A percentile compares a stretch with the other conserved stretches of the same genome.
Evolutionary conservation across 2,329 filamentous ascomycete species (phyloP).

Genomic region (Verticillium dahliae): DNA sequence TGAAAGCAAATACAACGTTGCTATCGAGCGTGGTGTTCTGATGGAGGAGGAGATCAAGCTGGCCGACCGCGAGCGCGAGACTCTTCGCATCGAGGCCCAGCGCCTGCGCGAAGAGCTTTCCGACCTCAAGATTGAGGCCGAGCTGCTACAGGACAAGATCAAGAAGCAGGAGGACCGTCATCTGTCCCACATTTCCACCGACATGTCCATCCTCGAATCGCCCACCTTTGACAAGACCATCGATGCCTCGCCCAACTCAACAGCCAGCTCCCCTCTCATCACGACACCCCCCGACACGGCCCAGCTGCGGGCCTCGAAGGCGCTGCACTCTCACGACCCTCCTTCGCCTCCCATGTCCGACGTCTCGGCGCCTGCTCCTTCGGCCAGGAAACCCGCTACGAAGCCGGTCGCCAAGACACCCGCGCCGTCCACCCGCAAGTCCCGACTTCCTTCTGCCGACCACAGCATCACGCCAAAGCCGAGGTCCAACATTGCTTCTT

Average conservation of each 20-base stretch:
- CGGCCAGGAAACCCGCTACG: conserved; percentile 44
- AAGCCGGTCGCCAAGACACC: conserved; percentile 45
- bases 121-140: conserved; percentile 89
- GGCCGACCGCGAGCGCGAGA: conserved; percentile 87
- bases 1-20: conserved; percentile 93
- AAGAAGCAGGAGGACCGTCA: conserved; percentile 60
- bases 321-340: conserved; percentile 66
- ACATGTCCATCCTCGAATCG: conserved; percentile 59
- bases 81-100: conserved; percentile 83
- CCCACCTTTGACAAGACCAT: conserved; percentile 67
- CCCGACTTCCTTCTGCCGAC: conserved; percentile 11
- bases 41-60: conserved; percentile 91
- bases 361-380: conserved; percentile 48
- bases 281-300: conserved; percentile 68
- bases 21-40: conserved; percentile 87
- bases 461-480: conserved; percentile 45
- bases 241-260: conserved; percentile 71
- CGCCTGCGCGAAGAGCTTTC: conserved; percentile 83
- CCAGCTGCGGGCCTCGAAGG: conserved; percentile 36
- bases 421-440: conserved; percentile 48
- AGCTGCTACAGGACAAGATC: conserved; percentile 91
- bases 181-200: conserved; percentile 52
- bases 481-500: conserved; percentile 29
- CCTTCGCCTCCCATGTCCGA: conserved; percentile 94
- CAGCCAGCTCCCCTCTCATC: conserved; percentile 84